A percentile compares a stretch with the other conserved stretches of the same genome.
These are phyloP conservation scores for Hypericum androsaemum DNA, from an alignment of 345 rosid species.

Conservation along the genomic window DNA sequence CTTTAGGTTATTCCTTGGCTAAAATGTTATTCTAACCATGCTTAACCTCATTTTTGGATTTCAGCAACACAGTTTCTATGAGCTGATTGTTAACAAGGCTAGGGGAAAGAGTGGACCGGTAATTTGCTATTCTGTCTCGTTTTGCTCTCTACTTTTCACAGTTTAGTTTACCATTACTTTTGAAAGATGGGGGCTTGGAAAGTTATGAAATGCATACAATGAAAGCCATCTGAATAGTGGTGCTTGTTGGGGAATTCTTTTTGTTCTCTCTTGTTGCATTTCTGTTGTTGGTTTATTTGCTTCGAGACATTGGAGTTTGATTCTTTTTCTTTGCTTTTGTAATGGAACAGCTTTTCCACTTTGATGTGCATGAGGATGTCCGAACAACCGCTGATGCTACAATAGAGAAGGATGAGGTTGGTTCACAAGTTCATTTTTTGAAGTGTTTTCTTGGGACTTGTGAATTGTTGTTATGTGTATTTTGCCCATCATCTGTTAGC, in stretches of 20 bases:
- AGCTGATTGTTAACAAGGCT: conserved; percentile 88
- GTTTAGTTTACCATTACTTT: not conserved
- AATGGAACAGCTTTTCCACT: conserved; percentile 76
- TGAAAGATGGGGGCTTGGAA: too few relatives aligned
- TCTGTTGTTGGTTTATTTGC: too few relatives aligned
- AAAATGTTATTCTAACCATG: conserved; percentile 2
- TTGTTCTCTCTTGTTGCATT: too few relatives aligned
- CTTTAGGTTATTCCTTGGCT: not conserved
- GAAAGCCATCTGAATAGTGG: too few relatives aligned
- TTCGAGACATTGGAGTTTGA: not conserved
- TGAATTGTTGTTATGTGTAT: not conserved
- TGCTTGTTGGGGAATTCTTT: too few relatives aligned
- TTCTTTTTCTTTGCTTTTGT: not conserved
- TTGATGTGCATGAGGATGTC: conserved; percentile 97
- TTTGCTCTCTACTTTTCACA: not conserved
- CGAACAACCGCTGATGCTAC: conserved; percentile 95
- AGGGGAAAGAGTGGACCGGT: conserved; percentile 99
- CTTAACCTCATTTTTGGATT: conserved; percentile 20
- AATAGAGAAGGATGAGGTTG: conserved; percentile 93
- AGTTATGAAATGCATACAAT: too few relatives aligned
- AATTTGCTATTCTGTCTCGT: conserved; percentile 15
- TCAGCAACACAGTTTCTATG: conserved; percentile 99
- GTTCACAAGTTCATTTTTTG: not conserved
- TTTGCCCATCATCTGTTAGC: not conserved
- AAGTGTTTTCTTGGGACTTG: not conserved